Evolutionary conservation across 1,139 yeast species (phyloP).

Genomic region (Scheffersomyces cryptocercus): DNA sequence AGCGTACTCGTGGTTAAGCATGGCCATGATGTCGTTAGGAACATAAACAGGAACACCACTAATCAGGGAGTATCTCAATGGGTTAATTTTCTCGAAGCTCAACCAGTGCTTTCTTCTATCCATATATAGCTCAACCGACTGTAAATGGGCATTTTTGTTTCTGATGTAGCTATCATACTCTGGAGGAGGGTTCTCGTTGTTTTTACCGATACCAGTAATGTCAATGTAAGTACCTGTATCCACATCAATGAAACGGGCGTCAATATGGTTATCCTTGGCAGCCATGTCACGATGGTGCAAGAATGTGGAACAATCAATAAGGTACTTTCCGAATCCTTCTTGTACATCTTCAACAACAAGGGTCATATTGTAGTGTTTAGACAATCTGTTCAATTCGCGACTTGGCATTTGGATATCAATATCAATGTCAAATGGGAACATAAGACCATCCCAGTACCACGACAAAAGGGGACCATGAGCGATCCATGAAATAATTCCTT

Average conservation of each 20-base stretch:
- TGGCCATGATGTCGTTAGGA: conserved; percentile 35
- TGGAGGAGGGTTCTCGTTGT: conserved; percentile 19
- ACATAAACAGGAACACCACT: conserved; percentile 39
- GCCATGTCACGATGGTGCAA: conserved; percentile 12
- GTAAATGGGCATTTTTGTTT: conserved; percentile 11
- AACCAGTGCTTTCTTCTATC: conserved; percentile 41
- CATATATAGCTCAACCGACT: conserved; percentile 29
- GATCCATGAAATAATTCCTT: conserved; percentile 32
- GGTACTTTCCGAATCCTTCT: conserved; percentile 13
- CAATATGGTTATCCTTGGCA: conserved; percentile 11
- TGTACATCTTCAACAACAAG: conserved; percentile 13
- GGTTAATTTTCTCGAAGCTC: conserved; percentile 30
- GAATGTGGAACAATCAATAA: conserved; percentile 13
- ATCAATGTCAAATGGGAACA: conserved; percentile 16
- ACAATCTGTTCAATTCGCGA: conserved; percentile 9
- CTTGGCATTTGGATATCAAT: conserved; percentile 16
- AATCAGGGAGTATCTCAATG: conserved; percentile 32
- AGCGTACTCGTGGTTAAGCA: conserved; percentile 33
- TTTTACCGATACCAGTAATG: conserved; percentile 14
- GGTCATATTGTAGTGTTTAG: conserved; percentile 12
- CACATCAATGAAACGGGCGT: conserved; percentile 15
- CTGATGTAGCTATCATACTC: conserved; percentile 25
- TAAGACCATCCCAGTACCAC: conserved; percentile 26
- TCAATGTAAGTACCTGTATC: conserved; percentile 15
- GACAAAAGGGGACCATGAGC: conserved; percentile 30